phyloP scores from a whole-genome alignment of 2,329 filamentous ascomycete species.

The Alternaria hordeiaustralica region DNA sequence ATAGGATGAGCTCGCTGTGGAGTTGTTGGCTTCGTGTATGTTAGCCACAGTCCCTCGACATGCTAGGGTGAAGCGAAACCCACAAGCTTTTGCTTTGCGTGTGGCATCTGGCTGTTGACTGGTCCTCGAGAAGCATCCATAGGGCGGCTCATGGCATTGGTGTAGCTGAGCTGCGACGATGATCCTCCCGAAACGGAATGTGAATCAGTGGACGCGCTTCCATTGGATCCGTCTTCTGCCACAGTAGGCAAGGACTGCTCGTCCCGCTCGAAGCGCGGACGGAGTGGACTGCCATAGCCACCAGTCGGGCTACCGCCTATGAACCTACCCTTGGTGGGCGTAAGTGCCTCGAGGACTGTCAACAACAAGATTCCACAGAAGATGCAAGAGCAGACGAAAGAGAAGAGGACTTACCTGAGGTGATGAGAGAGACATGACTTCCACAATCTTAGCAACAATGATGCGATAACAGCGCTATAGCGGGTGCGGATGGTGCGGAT shows the following conservation, averaged over 20 bases:
- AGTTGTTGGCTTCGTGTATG: conserved; percentile 1
- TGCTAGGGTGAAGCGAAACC: background rate
- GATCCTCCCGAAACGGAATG: conserved; percentile 18
- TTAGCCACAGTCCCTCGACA: background rate
- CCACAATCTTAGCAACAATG: background rate
- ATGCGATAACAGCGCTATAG: background rate
- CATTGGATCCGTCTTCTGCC: conserved; percentile 9
- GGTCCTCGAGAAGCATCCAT: conserved; percentile 6
- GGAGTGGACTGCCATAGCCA: background rate
- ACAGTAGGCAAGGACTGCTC: conserved; percentile 10
- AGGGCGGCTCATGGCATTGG: background rate
- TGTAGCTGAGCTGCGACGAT: conserved; percentile 5
- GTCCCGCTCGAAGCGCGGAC: conserved; percentile 2
- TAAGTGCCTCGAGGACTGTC: conserved; percentile 16
- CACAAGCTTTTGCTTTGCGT: conserved; percentile 14
- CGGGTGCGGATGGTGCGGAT: background rate
- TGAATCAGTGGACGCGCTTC: conserved; percentile 16
- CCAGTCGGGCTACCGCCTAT: background rate
- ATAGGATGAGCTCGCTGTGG: conserved; percentile 5
- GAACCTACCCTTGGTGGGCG: background rate
- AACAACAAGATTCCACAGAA: conserved; percentile 4
- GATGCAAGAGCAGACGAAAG: background rate
- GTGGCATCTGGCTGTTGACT: background rate
- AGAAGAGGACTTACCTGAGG: conserved; percentile 17
- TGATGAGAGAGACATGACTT: conserved; percentile 5